These are phyloP conservation scores for Capsicum chinense DNA, from an alignment of 257 asterid species.

Conservation along the genomic window DNA sequence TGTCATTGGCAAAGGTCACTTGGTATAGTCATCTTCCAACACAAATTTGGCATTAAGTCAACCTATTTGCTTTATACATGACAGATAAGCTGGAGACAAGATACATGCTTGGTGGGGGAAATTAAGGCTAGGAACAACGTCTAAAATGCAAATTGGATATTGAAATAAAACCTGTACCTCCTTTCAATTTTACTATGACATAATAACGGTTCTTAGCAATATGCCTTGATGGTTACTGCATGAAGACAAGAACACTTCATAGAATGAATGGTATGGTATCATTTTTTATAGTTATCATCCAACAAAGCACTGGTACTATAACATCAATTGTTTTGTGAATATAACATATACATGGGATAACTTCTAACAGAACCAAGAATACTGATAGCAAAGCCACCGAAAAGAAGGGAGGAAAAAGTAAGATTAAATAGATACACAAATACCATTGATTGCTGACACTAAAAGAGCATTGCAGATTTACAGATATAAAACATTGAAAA, in stretches of 20 bases:
- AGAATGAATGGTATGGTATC: slow-evolving; percentile 22
- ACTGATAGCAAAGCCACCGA: not conserved
- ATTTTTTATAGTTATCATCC: slow-evolving; percentile 38
- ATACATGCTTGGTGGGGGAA: not conserved
- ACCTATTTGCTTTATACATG: slow-evolving; percentile 38
- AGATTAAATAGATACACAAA: not conserved
- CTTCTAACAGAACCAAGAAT: not conserved
- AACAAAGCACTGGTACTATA: slow-evolving; percentile 35
- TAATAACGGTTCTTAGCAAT: not conserved
- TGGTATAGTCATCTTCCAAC: slow-evolving; percentile 29
- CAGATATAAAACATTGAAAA: not conserved
- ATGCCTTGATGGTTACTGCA: slow-evolving; percentile 14
- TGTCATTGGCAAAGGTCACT: slow-evolving; percentile 19
- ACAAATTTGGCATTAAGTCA: not conserved
- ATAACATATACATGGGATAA: slow-evolving; percentile 31
- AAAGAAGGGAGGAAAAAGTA: not conserved
- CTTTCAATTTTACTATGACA: not conserved
- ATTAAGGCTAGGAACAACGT: not conserved
- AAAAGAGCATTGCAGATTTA: not conserved
- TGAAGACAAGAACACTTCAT: slow-evolving; percentile 28
- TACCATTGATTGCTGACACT: not conserved
- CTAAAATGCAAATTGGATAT: not conserved
- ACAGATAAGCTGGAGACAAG: slow-evolving; percentile 17
- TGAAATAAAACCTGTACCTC: not conserved
- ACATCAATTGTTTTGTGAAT: slow-evolving; percentile 39